A percentile compares a stretch with the other conserved stretches of the same genome.
Conservation (phyloP, 2,329 filamentous ascomycete genomes). For the Stagonosporopsis chrysanthemi region DNA sequence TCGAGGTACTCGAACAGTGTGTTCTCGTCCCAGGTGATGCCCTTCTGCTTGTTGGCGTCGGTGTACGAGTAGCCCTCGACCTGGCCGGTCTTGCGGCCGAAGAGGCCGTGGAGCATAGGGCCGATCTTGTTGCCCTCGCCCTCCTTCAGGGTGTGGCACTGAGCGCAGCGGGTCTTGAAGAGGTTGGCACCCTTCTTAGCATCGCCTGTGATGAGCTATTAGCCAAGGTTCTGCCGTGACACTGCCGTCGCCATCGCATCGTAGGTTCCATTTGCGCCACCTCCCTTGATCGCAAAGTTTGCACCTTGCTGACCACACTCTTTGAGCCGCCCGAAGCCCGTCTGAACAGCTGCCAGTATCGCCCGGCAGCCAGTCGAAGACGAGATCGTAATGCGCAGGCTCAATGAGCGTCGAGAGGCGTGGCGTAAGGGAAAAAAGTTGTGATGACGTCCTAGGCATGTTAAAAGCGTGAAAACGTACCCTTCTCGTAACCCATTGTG, state of each 20-base stretch:
- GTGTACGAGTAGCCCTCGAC: conserved; percentile 96
- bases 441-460: conserved; percentile 40
- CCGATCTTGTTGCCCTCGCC: conserved; percentile 97
- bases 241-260: conserved; percentile 12
- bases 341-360: conserved; percentile 2
- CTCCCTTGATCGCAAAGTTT: conserved; percentile 39
- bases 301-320: conserved; percentile 25
- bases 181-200: conserved; percentile 95
- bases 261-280: conserved; percentile 23
- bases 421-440: conserved; percentile 29
- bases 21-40: conserved; percentile 83
- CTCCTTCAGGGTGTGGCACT: conserved; percentile 96
- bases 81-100: conserved; percentile 92
- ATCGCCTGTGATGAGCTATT: conserved; percentile 70
- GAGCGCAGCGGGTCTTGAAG: conserved; percentile 98
- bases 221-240: conserved; percentile 23
- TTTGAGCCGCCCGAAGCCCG: conserved; percentile 15
- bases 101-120: conserved; percentile 95
- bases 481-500: conserved; percentile 52
- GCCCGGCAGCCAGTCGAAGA: conserved; percentile 14
- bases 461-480: conserved; percentile 40
- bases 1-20: conserved; percentile 97
- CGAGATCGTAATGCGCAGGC: conserved; percentile 24
- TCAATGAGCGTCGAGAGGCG: conserved; percentile 34
- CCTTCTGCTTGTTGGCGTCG: conserved; percentile 99